Evolutionary conservation across 257 asterid species (phyloP).

Genomic region (Avicennia marina): DNA sequence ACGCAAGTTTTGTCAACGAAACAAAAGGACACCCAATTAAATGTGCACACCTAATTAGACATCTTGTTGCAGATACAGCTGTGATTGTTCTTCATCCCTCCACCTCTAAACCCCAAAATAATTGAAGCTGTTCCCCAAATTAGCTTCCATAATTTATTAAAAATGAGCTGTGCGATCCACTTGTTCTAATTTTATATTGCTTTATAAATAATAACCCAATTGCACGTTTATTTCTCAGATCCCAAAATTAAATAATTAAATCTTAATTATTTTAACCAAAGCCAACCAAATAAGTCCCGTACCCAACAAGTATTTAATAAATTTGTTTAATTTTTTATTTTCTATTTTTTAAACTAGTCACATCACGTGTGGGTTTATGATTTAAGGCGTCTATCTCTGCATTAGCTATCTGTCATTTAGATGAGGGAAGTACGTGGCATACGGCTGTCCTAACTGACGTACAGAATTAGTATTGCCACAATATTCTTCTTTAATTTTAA

Average conservation of each 20-base stretch:
- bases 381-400: constrained; percentile 18
- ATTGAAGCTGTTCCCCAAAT: constrained; percentile 26
- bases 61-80: constrained; percentile 30
- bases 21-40: constrained; percentile 21
- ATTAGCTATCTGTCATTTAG: constrained; percentile 18
- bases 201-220: constrained; percentile 19
- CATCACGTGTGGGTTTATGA: constrained; percentile 16
- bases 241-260: constrained; percentile 9
- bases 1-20: constrained; percentile 21
- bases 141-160: constrained; percentile 25
- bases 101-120: constrained; percentile 14
- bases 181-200: constrained; percentile 8
- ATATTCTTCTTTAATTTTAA: background rate
- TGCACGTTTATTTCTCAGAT: constrained; percentile 30
- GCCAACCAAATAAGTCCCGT: constrained; percentile 16
- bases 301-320: constrained; percentile 7
- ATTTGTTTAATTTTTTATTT: background rate
- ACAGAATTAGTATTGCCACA: constrained; percentile 20
- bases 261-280: constrained; percentile 5
- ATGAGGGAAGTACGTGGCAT: constrained; percentile 20
- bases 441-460: constrained; percentile 37
- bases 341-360: background rate
- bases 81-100: constrained; percentile 26
- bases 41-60: constrained; percentile 31
- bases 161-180: constrained; percentile 9